Evolutionary conservation across 768 basidiomycete species (phyloP).

Genomic region (Kwoniella dejecticola): DNA sequence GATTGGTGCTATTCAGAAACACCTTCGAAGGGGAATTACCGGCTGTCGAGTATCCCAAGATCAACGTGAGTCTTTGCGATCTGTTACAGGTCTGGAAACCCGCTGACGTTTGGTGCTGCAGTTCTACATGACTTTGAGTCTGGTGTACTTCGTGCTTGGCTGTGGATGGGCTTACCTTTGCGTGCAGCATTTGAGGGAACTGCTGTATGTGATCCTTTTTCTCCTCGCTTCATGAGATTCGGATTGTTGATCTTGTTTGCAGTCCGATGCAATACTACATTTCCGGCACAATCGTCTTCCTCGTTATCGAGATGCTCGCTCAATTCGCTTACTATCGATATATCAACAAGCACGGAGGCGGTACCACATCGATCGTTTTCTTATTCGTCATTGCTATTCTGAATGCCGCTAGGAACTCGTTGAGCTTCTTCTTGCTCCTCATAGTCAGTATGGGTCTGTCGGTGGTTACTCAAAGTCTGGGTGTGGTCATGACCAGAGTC

Average conservation of each 20-base stretch:
- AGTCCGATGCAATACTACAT: constrained; percentile 73
- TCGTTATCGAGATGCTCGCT: constrained; percentile 91
- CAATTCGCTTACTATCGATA: constrained; percentile 93
- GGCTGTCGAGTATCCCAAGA: constrained; percentile 95
- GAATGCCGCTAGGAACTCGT: constrained; percentile 86
- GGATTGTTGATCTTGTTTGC: constrained; percentile 27
- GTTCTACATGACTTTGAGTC: constrained; percentile 86
- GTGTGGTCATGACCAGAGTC: constrained; percentile 78
- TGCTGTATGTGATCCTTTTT: constrained; percentile 62
- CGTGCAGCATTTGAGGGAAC: constrained; percentile 74
- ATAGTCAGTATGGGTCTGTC: constrained; percentile 89
- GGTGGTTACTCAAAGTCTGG: constrained; percentile 86
- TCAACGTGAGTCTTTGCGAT: constrained; percentile 66
- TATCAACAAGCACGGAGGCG: constrained; percentile 65
- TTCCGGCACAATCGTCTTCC: constrained; percentile 78
- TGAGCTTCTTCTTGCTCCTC: constrained; percentile 92
- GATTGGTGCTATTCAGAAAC: constrained; percentile 81
- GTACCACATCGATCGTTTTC: constrained; percentile 66
- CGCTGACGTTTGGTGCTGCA: constrained; percentile 48
- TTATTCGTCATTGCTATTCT: constrained; percentile 89
- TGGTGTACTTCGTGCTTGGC: constrained; percentile 72
- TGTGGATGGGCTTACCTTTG: constrained; percentile 80
- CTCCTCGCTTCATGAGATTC: background rate
- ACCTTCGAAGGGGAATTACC: constrained; percentile 83
- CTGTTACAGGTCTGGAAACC: background rate